phyloP scores from a whole-genome alignment of 2,329 filamentous ascomycete genomes.

The Epichloe festucae region DNA sequence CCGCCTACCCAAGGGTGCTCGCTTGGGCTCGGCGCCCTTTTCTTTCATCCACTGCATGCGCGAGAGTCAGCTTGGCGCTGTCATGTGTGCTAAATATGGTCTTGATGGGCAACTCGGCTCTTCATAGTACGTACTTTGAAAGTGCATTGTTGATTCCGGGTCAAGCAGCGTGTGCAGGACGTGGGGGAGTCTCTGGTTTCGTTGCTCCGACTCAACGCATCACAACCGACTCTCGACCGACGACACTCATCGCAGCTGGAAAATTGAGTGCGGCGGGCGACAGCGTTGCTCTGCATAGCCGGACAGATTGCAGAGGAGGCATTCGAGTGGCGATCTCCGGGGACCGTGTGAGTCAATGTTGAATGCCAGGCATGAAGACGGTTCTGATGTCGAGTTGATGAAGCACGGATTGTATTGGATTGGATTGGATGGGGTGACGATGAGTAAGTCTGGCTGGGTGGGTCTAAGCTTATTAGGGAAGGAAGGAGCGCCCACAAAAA shows the following conservation, averaged over 20 bases:
- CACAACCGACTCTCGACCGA: conserved; percentile 18
- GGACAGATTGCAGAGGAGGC: neutral
- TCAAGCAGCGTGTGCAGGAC: conserved; percentile 49
- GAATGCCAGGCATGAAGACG: too few relatives aligned
- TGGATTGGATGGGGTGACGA: too few relatives aligned
- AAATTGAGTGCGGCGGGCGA: conserved; percentile 21
- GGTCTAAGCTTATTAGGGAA: too few relatives aligned
- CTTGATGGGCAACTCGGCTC: too few relatives aligned
- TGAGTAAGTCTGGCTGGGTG: too few relatives aligned
- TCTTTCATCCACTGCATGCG: conserved; percentile 3
- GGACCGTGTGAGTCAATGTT: too few relatives aligned
- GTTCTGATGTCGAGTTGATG: too few relatives aligned
- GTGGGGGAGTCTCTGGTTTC: conserved; percentile 52
- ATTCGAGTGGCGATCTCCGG: neutral
- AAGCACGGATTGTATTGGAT: too few relatives aligned
- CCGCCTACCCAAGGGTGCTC: neutral
- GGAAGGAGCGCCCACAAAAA: too few relatives aligned
- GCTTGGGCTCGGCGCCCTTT: neutral
- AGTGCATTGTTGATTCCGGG: conserved; percentile 15
- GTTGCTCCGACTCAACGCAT: conserved; percentile 11
- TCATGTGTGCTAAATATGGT: too few relatives aligned
- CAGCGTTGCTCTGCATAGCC: conserved; percentile 9
- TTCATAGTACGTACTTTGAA: conserved; percentile 13
- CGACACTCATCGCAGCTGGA: conserved; percentile 22
- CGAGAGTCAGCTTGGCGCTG: too few relatives aligned